Evolutionary conservation across 106 monocot genomes (phyloP).

Genomic region (Platanthera guangdongensis): DNA sequence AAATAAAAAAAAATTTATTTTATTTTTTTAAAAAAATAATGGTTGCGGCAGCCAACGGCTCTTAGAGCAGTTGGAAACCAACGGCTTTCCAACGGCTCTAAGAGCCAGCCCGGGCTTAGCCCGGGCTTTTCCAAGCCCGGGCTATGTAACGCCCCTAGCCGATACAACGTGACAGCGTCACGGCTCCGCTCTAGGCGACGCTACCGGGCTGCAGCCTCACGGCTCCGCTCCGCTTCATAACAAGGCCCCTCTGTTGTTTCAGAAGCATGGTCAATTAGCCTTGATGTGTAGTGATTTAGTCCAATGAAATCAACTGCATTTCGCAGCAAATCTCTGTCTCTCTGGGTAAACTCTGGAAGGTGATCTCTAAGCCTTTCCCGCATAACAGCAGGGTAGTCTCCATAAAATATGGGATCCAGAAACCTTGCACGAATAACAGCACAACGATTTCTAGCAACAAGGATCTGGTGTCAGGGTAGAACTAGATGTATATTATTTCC

Average conservation of each 20-base stretch:
- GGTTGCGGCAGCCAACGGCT: no score
- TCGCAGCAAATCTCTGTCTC: constrained; percentile 44
- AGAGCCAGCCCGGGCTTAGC: no score
- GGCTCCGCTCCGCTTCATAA: no score
- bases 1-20: no score
- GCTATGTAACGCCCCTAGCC: no score
- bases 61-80: no score
- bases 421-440: constrained; percentile 40
- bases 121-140: no score
- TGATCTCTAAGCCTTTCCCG: constrained; percentile 56
- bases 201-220: no score
- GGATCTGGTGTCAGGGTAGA: background rate
- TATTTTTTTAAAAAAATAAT: no score
- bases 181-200: no score
- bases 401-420: constrained; percentile 85
- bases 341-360: constrained; percentile 70
- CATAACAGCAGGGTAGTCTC: constrained; percentile 85
- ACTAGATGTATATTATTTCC: background rate
- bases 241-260: constrained; percentile 20
- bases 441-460: background rate
- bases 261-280: constrained; percentile 50
- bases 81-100: no score
- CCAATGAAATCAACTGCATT: constrained; percentile 85
- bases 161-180: no score
- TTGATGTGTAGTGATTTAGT: constrained; percentile 88